Evolutionary conservation across 371 early-diverging fungal genomes (phyloP), one percentile per base, ranked within the genome.

Genomic region (Mortierella sp.): DNA sequence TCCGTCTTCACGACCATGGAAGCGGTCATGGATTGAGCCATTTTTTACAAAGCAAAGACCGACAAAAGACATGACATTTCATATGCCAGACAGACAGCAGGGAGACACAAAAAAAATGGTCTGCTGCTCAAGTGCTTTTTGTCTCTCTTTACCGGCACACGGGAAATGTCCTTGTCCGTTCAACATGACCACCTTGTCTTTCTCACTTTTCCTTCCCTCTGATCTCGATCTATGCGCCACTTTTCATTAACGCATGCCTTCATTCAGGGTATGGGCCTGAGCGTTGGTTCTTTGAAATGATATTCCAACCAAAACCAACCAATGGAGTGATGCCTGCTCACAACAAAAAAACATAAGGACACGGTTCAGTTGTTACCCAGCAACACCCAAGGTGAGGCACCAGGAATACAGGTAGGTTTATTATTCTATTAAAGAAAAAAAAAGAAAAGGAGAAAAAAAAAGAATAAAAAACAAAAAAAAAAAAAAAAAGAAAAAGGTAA

Each of bases 241-340:
- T 32, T 63, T 68, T 68, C 68, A 38, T 68, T 35, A 68, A 68
- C 38, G 38, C 38, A 56, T 6, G n/a, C 11, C 27, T 56, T 24
- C 27, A 3, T 10, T 35, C 35, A 16, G 68, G 24, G 7, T 46
- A 68, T 38, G 41, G 68, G 68, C 38, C 68, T 68, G 68, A 68
- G 68, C 68, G 68, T 24, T 68, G 38, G 21, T 41, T 10, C 24
- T 54, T 54, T 54, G 51, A 51, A 51, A 51, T 18, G 51, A 51
- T 51, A 51, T 51, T 10, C 48, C 51, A 51, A 51, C 21, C 51
- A 51, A 10, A 41, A 24, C 38, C 68, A 68, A 68, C 68, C 68
- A 68, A 68, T 68, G 43, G 24, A 24, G 10, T 35, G 43, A 68
- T 68, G 68, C 68, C 68, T 68, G 24, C 41, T 68, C 41, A 68